phyloP scores from a whole-genome alignment of 2,329 filamentous ascomycete genomes.

The Stemphylium lycopersici region DNA sequence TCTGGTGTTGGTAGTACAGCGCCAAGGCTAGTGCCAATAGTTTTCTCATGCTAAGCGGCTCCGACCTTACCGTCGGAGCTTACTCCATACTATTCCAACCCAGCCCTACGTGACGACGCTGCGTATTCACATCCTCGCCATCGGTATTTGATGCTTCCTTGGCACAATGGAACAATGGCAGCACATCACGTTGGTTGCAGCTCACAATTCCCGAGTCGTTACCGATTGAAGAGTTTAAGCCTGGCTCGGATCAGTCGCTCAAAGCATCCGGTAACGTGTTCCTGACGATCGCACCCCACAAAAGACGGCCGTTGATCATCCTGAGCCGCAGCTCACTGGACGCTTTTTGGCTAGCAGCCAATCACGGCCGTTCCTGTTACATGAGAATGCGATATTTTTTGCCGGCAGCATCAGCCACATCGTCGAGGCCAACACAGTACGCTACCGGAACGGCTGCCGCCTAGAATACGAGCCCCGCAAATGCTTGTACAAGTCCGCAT shows the following conservation, averaged over 20 bases:
- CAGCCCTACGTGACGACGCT: background rate
- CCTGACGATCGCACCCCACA: constrained; percentile 12
- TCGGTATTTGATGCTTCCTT: background rate
- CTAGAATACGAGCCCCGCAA: background rate
- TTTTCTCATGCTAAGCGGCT: background rate
- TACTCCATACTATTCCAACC: background rate
- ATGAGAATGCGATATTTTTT: constrained; percentile 13
- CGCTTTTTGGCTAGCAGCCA: constrained; percentile 4
- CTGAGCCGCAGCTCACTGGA: background rate
- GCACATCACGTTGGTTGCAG: too few species aligned
- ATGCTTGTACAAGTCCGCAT: constrained; percentile 10
- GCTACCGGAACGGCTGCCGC: background rate
- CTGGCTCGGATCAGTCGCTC: background rate
- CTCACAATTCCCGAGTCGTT: background rate
- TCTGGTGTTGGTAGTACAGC: background rate
- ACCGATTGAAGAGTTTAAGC: background rate
- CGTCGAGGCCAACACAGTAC: background rate
- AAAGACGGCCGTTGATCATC: constrained; percentile 1
- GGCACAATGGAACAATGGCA: background rate
- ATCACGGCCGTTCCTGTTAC: constrained; percentile 23
- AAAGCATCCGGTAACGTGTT: background rate
- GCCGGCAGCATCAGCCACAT: constrained; percentile 1
- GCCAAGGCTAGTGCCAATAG: constrained; percentile 10
- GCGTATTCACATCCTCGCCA: background rate
- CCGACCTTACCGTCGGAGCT: constrained; percentile 7